Conservation (phyloP, 192 early-diverging fungal species). For the Powellomyces hirtus region DNA sequence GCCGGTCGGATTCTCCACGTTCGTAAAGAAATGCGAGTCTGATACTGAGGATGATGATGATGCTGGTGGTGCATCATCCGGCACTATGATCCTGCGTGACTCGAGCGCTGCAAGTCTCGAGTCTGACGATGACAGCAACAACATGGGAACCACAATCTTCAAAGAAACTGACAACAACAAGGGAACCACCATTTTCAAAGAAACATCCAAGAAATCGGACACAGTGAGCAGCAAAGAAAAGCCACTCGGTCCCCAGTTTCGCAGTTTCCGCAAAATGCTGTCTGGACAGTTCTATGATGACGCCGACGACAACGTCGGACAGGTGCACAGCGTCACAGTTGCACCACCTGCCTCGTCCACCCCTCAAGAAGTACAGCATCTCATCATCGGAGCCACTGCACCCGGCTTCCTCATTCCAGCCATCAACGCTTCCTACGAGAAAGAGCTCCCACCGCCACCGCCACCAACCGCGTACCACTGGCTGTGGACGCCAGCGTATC, state of each 20-base stretch:
- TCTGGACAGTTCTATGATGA: slow-evolving; percentile 6
- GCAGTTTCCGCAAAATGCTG: slow-evolving; percentile 19
- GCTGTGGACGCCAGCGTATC: neutral
- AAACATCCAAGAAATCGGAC: neutral
- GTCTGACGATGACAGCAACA: neutral
- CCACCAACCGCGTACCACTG: neutral
- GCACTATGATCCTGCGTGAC: slow-evolving; percentile 5
- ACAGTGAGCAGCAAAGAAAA: neutral
- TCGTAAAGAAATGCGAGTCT: slow-evolving; percentile 16
- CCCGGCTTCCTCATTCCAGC: slow-evolving; percentile 18
- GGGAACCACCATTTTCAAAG: neutral
- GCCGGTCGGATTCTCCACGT: neutral
- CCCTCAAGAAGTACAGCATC: slow-evolving; percentile 5
- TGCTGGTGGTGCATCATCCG: neutral
- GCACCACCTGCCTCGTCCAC: neutral
- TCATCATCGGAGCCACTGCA: slow-evolving; percentile 5
- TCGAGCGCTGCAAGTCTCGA: neutral
- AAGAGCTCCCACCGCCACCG: neutral
- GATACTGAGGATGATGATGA: neutral
- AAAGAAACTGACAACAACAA: neutral
- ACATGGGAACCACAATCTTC: neutral
- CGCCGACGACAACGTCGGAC: neutral
- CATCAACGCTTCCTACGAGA: neutral
- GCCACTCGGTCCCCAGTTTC: slow-evolving; percentile 17
- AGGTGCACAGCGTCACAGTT: neutral